Evolutionary conservation across 2,329 filamentous ascomycete species (phyloP).

Genomic region (Diaporthe amygdali): DNA sequence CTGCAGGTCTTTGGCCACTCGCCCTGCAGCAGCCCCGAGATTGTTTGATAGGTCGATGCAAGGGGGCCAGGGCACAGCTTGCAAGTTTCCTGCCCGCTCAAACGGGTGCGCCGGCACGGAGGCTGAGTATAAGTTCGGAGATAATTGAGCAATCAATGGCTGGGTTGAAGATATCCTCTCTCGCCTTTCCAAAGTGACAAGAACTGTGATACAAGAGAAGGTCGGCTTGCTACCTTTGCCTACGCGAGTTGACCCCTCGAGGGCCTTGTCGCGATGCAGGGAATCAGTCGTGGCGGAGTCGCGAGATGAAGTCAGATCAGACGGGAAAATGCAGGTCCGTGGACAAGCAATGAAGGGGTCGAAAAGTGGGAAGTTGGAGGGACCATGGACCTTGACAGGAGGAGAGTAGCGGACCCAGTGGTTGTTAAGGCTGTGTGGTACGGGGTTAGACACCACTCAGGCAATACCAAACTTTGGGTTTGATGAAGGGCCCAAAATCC

Average conservation of each 20-base stretch:
- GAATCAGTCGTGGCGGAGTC: constrained; percentile 12
- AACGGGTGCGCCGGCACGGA: not conserved
- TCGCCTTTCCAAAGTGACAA: not conserved
- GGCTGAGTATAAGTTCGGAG: not conserved
- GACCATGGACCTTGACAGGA: not conserved
- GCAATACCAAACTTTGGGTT: not conserved
- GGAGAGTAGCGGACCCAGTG: not conserved
- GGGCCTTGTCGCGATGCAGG: constrained; percentile 11
- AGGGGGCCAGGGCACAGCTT: constrained; percentile 5
- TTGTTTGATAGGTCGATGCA: constrained; percentile 3
- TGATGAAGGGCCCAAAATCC: not conserved
- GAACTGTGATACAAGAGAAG: not conserved
- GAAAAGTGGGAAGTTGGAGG: not conserved
- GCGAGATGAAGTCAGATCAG: constrained; percentile 10
- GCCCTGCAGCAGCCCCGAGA: constrained; percentile 19
- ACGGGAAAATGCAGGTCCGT: constrained; percentile 11
- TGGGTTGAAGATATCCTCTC: not conserved
- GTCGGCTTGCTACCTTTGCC: not conserved
- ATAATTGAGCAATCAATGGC: not conserved
- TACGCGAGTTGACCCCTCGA: not conserved
- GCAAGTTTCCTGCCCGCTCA: not conserved
- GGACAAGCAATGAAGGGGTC: not conserved
- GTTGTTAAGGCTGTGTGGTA: constrained; percentile 10
- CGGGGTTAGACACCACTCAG: not conserved
- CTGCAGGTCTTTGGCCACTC: constrained; percentile 16